Base-by-base conservation (phyloP, 805 yeast species). In the Teunomyces lycoperdinae region DNA sequence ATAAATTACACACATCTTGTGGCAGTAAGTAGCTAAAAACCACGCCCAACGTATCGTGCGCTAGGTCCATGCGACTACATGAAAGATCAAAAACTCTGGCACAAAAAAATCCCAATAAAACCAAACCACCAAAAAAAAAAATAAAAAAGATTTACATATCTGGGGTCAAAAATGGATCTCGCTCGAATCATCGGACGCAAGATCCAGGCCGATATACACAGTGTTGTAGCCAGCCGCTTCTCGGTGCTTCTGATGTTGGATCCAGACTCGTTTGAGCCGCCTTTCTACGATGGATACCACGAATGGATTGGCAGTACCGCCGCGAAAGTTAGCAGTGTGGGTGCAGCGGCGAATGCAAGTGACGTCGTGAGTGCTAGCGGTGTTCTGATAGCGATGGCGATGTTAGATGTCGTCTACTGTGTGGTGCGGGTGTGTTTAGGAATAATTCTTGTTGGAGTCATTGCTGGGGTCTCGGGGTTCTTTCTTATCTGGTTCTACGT, bases 221-320 rank as follows among this genome's bases (percentile, higher is more conserved):
- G 9, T 14, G 41, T 46, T 27, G 13, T 30, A 6, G 7, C 17
- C 3, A n/a, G 13, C n/a, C 27, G 26, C 9, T 28, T 20, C 14
- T 26, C 30, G 41, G n/a, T 38, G 27, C 17, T 26, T 42, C 29
- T 61, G 8, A n/a, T 54, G 6, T 44, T 60, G 3, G 48, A 55
- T 42, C 67, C 67, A 9, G 62, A 60, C 14, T 47, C 50, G 11
- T 62, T 52, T 43, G 57, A 54, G 29, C 68, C 64, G n/a, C 69
- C 69, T 7, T 64, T 64, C 46, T 50, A 57, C 11, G 48, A 44
- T 39, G 53, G 54, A 7, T 51, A 57, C 20, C 42, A 20, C 7
- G 20, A 24, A 16, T 9, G 9, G 9, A 6, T 20, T 16, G 10
- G 14, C 4, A 32, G 4, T 13, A 13, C 34, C 9, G 4, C 16